Conservation (phyloP, 139 green algal genomes). For the Tetradesmus lagerheimii region DNA sequence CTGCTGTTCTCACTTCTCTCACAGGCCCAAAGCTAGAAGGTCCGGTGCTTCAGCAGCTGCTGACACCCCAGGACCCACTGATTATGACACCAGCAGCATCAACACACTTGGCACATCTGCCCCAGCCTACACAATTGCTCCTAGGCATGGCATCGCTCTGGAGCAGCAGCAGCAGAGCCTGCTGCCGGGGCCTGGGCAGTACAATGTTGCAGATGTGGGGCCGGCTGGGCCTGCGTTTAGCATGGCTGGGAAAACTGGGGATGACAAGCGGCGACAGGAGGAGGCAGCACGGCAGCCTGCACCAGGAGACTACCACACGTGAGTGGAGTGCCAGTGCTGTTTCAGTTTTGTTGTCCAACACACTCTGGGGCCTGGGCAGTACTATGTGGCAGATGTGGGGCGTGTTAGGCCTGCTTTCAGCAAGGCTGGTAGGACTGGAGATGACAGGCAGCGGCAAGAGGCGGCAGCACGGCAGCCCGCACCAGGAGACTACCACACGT, state of each 20-base stretch:
- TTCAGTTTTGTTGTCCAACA: not conserved
- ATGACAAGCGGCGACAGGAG: not conserved
- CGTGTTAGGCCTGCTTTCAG: not conserved
- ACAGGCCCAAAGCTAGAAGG: not conserved
- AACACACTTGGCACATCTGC: not conserved
- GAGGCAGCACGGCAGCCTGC: not conserved
- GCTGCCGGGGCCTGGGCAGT: constrained; percentile 17
- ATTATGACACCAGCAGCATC: constrained; percentile 8
- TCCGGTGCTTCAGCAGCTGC: not conserved
- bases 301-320: constrained; percentile 31
- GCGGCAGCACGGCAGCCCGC: not conserved
- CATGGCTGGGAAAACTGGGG: not conserved
- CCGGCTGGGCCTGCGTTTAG: constrained; percentile 1
- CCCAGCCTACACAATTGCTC: constrained; percentile 1
- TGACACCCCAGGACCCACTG: not conserved
- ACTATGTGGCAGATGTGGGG: constrained; percentile 8
- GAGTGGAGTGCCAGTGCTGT: not conserved
- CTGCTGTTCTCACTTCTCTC: not conserved
- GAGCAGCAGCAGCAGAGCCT: not conserved
- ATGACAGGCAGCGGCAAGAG: not conserved
- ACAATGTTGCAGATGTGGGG: constrained; percentile 5
- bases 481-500: constrained; percentile 28
- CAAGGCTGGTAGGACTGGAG: not conserved
- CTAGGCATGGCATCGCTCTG: not conserved
- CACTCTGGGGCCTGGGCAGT: constrained; percentile 16